Conservation (phyloP, 805 yeast genomes). For the Sungouiozyma ichnusensis region DNA sequence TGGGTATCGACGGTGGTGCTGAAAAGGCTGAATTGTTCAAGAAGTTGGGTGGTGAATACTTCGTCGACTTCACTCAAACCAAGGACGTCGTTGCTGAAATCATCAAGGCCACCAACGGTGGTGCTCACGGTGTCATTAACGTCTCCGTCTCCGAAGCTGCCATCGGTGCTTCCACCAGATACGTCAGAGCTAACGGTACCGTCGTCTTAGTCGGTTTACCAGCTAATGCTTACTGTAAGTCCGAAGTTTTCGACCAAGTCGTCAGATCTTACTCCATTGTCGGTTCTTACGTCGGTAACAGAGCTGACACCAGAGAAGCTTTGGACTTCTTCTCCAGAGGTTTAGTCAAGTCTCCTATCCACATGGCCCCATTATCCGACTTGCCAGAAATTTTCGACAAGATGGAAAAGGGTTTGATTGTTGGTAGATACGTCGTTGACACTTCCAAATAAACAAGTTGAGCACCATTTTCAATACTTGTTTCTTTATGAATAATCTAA, state of each 20-base stretch:
- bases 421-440: conserved; percentile 84
- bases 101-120: conserved; percentile 43
- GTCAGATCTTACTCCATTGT: conserved; percentile 37
- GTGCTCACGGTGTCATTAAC: conserved; percentile 62
- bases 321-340: conserved; percentile 66
- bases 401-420: conserved; percentile 77
- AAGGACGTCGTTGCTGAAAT: conserved; percentile 42
- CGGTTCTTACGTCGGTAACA: conserved; percentile 44
- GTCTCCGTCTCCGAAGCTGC: conserved; percentile 49
- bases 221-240: conserved; percentile 37
- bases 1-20: conserved; percentile 67
- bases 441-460: conserved; percentile 41
- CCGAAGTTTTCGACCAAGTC: conserved; percentile 40
- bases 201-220: conserved; percentile 55
- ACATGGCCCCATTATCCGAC: conserved; percentile 64
- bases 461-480: background rate
- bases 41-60: conserved; percentile 53
- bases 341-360: conserved; percentile 60
- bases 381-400: conserved; percentile 57
- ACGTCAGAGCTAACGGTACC: conserved; percentile 50
- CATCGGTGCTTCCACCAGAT: conserved; percentile 38
- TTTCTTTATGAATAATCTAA: background rate
- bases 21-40: conserved; percentile 47
- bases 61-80: conserved; percentile 42
- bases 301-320: conserved; percentile 52